Percentiles rank a stretch among this genome's conserved stretches.
These are phyloP conservation scores for Apiospora rasikravindrae DNA, from an alignment of 2,329 filamentous ascomycete species.

Conservation along the genomic window DNA sequence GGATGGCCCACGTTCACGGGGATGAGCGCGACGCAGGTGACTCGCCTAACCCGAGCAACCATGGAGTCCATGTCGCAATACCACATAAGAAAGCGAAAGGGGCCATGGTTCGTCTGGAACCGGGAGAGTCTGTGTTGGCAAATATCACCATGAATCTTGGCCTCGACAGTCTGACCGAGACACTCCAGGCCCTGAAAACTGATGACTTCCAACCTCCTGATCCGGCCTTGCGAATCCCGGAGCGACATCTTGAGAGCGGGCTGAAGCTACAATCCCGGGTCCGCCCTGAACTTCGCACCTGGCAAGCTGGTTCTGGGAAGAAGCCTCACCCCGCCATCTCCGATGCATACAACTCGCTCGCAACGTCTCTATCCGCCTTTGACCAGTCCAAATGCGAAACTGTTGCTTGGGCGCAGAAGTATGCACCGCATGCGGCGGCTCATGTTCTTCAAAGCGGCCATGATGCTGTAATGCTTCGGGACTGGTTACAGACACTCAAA, in stretches of 20 bases:
- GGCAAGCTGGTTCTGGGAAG: conserved; percentile 19
- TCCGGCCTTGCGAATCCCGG: conserved; percentile 57
- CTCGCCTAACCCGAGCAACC: background rate
- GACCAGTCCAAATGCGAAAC: conserved; percentile 79
- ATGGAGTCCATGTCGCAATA: conserved; percentile 20
- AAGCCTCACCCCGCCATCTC: conserved; percentile 62
- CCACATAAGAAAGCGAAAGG: conserved; percentile 56
- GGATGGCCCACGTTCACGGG: conserved; percentile 67
- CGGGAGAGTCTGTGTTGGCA: conserved; percentile 50
- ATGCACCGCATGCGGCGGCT: conserved; percentile 70
- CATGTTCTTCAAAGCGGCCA: conserved; percentile 78
- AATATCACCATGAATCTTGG: conserved; percentile 45
- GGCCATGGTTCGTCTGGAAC: conserved; percentile 45
- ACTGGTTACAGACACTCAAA: conserved; percentile 81
- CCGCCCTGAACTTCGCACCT: conserved; percentile 49
- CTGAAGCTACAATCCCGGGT: conserved; percentile 57
- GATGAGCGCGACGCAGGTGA: conserved; percentile 20
- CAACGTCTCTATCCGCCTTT: conserved; percentile 73
- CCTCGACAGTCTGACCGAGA: conserved; percentile 40
- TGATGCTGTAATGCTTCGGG: conserved; percentile 72
- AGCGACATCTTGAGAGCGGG: conserved; percentile 63
- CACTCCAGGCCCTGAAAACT: conserved; percentile 41
- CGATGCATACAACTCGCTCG: conserved; percentile 64
- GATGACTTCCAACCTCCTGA: conserved; percentile 52
- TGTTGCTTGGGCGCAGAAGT: conserved; percentile 81